These are phyloP conservation scores for Vitellaria paradoxa DNA, from an alignment of 179 eudicot species.

Conservation along the genomic window DNA sequence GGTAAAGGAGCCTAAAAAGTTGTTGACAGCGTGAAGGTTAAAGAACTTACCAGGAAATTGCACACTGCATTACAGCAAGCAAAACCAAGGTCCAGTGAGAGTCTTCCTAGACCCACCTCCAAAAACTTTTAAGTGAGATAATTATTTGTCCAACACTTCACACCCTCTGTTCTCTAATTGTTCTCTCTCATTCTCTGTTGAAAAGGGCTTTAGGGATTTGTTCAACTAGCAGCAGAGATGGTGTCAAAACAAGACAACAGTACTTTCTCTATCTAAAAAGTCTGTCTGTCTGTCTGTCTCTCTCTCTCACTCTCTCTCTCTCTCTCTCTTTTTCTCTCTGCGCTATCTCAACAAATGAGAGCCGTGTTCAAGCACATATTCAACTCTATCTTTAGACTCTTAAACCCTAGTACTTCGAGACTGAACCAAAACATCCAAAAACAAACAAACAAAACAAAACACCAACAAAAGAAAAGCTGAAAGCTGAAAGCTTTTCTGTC, in stretches of 20 bases:
- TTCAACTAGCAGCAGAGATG: not conserved
- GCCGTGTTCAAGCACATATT: no score
- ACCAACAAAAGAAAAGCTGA: not conserved
- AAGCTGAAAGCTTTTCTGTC: not conserved
- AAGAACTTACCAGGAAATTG: conserved; percentile 19
- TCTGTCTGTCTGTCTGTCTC: not conserved
- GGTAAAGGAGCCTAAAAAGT: not conserved
- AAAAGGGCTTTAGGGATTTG: conserved; percentile 13
- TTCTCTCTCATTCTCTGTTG: not conserved
- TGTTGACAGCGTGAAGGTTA: not conserved
- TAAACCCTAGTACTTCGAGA: not conserved
- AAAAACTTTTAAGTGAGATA: not conserved
- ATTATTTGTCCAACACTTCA: not conserved
- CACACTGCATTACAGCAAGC: conserved; percentile 9
- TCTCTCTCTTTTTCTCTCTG: not conserved
- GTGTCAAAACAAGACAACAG: not conserved
- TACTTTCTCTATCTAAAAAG: not conserved
- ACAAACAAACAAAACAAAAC: not conserved
- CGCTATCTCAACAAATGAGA: no score
- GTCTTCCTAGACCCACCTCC: not conserved
- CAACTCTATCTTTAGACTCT: no score
- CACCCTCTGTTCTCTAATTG: no score
- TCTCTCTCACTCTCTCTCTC: conserved; percentile 6
- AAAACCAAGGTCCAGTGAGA: conserved; percentile 2
- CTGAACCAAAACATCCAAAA: not conserved